Base-by-base conservation (phyloP, 345 rosid genomes). In the Erodium maritimum region DNA sequence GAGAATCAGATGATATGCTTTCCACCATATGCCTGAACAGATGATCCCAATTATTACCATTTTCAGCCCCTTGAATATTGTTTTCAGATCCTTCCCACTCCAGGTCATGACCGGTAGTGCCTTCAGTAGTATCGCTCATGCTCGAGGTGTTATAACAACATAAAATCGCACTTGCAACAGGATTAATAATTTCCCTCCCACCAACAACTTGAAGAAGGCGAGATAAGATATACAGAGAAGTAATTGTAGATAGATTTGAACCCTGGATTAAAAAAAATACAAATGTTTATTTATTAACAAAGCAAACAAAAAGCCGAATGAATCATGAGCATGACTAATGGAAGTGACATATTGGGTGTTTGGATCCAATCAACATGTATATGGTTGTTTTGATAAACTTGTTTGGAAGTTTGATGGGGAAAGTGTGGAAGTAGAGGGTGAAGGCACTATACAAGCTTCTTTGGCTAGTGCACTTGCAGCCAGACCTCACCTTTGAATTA, bases 181-280 rank as follows among this genome's bases (percentile, higher is more conserved):
- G 57, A 45, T 78, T 75, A 54, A 68, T 51, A 33, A 85, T 68
- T 45, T 65, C 29, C 58, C 62, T 73, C 65, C 82, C 86, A 45
- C 84, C 86, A 64, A 85, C 73, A 55, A 85, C 80, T 77, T 78
- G 88, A 73, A 82, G 67, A 71, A 80, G 67, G 42, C 66, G 81
- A 70, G 81, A 71, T 71, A 85, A 66, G 53, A 79, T 24, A 64
- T 76, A 82, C 64, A 82, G 61, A 77, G 88, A 80, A 55, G 82
- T 80, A 56, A 73, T 65, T 16, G 69, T 67, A 56, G 88, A 82
- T 54, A 73, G 50, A 62, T 64, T 68, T 60, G 64, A 70, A 42
- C 67, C 91, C 91, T 82, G 78, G 55, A 61, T 64, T 16, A 9
- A 65, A 64, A 29, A 29, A 52, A 51, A 69, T 52, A 17, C 17